A percentile compares a stretch with the other conserved stretches of the same genome.
Evolutionary conservation across 2,329 filamentous ascomycete genomes (phyloP).

Genomic region (Colletotrichum tabaci): DNA sequence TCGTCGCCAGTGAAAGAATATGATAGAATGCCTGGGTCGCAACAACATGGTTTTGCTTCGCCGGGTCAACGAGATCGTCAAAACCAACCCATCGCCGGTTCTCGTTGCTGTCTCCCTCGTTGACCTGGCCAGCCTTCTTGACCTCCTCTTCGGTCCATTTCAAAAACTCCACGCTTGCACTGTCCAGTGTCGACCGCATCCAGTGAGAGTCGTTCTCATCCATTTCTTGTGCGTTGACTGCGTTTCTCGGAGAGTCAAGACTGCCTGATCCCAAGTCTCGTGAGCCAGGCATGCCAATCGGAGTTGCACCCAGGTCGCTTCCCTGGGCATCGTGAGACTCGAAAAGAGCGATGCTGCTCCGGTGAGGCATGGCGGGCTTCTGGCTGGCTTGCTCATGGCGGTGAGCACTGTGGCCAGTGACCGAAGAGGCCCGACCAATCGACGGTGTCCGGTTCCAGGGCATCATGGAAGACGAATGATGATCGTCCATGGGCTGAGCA

Average conservation of each 20-base stretch:
- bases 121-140: constrained; percentile 49
- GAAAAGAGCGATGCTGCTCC: constrained; percentile 58
- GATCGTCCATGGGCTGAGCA: constrained; percentile 76
- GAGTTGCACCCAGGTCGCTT: constrained; percentile 50
- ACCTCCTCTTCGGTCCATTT: constrained; percentile 57
- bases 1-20: constrained; percentile 79
- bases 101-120: constrained; percentile 49
- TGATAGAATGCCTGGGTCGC: constrained; percentile 85
- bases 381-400: constrained; percentile 37
- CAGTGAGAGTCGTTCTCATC: constrained; percentile 49
- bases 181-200: constrained; percentile 58
- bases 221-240: constrained; percentile 42
- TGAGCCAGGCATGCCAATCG: constrained; percentile 48
- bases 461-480: constrained; percentile 67
- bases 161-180: constrained; percentile 63
- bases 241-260: constrained; percentile 40
- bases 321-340: constrained; percentile 61
- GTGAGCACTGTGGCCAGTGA: constrained; percentile 22
- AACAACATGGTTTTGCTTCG: constrained; percentile 68
- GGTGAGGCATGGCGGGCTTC: constrained; percentile 55
- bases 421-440: constrained; percentile 36
- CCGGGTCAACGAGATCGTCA: constrained; percentile 75
- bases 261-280: constrained; percentile 52
- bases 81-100: constrained; percentile 72
- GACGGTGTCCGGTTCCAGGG: constrained; percentile 64